Evolutionary conservation across 768 basidiomycete genomes (phyloP).

Genomic region (Leccinum obscurum): DNA sequence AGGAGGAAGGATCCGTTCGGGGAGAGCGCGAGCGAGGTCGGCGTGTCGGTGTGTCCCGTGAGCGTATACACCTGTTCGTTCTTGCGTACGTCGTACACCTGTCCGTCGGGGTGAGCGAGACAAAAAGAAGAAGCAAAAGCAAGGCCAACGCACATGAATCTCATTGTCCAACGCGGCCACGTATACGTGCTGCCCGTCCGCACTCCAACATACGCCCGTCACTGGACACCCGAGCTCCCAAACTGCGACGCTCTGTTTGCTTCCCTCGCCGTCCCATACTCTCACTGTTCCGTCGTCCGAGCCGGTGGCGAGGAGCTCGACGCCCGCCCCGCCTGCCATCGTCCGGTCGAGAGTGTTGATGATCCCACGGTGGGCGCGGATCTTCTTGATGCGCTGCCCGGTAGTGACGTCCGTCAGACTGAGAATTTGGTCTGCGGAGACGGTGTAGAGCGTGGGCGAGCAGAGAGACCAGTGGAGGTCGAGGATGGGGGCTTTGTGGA

Average conservation of each 20-base stretch:
- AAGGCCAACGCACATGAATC: conserved; percentile 70
- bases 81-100: conserved; percentile 93
- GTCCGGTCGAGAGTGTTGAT: conserved; percentile 89
- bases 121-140: no score
- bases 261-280: conserved; percentile 85
- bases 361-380: conserved; percentile 88
- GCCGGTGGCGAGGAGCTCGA: conserved; percentile 83
- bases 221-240: conserved; percentile 58
- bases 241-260: conserved; percentile 72
- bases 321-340: conserved; percentile 78
- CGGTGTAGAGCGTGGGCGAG: conserved; percentile 73
- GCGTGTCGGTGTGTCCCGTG: conserved; percentile 87
- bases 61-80: conserved; percentile 77
- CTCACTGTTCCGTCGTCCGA: conserved; percentile 92
- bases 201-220: conserved; percentile 90
- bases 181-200: conserved; percentile 84
- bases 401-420: conserved; percentile 76
- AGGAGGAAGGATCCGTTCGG: conserved; percentile 87
- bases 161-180: conserved; percentile 96
- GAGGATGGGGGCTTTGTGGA: conserved; percentile 88
- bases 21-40: conserved; percentile 89
- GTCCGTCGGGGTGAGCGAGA: not conserved
- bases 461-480: conserved; percentile 90
- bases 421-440: conserved; percentile 88
- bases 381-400: conserved; percentile 77